Conservation (phyloP, 192 early-diverging fungal genomes). For the Podila epigama region DNA sequence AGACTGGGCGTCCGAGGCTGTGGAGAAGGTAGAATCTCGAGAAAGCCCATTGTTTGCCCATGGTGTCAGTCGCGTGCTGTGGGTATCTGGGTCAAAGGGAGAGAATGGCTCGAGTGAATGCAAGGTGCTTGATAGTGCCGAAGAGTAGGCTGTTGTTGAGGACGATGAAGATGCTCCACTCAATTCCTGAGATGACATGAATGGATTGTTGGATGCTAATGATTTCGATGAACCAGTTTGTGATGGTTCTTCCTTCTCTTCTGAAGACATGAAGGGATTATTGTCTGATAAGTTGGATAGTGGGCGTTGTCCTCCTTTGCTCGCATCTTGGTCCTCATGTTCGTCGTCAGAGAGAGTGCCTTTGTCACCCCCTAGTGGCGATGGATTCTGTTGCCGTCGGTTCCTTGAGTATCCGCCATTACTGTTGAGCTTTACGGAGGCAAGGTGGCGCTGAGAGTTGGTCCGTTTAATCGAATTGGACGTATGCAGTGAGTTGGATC, state of each 20-base stretch:
- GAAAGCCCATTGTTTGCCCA: slow-evolving; percentile 13
- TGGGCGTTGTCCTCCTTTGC: not conserved
- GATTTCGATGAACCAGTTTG: not conserved
- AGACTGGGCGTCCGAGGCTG: slow-evolving; percentile 28
- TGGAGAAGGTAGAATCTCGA: slow-evolving; percentile 46
- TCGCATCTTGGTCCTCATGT: not conserved
- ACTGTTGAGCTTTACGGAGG: not conserved
- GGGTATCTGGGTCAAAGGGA: not conserved
- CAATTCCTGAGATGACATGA: not conserved
- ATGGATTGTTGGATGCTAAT: not conserved
- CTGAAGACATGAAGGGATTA: not conserved
- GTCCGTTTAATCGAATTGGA: slow-evolving; percentile 44
- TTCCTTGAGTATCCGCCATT: slow-evolving; percentile 6
- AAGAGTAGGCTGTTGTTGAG: not conserved
- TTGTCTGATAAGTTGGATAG: not conserved
- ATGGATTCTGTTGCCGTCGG: slow-evolving; percentile 1
- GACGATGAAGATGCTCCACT: not conserved
- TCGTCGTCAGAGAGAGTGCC: not conserved
- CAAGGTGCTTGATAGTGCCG: not conserved
- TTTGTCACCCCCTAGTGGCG: slow-evolving; percentile 15
- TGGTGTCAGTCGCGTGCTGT: slow-evolving; percentile 6
- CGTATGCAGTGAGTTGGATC: slow-evolving; percentile 44
- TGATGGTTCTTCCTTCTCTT: not conserved
- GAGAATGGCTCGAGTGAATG: not conserved
- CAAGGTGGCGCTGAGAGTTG: slow-evolving; percentile 21